phyloP scores from a whole-genome alignment of 2,329 filamentous ascomycete genomes.

The Fusarium foetens region DNA sequence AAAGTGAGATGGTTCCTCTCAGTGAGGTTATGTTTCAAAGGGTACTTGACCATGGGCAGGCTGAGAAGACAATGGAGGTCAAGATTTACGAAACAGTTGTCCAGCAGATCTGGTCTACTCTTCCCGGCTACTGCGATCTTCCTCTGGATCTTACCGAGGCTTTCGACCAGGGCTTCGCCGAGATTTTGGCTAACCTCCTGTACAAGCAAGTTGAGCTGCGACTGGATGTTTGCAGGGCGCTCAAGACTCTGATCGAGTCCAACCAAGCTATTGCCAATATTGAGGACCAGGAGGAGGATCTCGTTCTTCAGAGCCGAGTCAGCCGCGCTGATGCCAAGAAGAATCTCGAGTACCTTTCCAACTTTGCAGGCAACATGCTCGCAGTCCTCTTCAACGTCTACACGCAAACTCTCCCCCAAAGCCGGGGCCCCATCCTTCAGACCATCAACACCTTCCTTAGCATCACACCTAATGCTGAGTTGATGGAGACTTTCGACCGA shows the following conservation, averaged over 20 bases:
- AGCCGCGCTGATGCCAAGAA: slow-evolving; percentile 78
- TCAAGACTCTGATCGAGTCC: slow-evolving; percentile 90
- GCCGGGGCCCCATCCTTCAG: slow-evolving; percentile 87
- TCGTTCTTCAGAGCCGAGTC: slow-evolving; percentile 81
- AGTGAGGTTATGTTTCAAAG: slow-evolving; percentile 91
- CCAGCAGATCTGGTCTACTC: slow-evolving; percentile 91
- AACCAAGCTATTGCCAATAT: slow-evolving; percentile 83
- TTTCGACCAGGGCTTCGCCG: slow-evolving; percentile 90
- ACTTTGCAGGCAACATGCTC: slow-evolving; percentile 86
- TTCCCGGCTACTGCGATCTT: slow-evolving; percentile 94
- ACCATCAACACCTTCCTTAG: slow-evolving; percentile 96
- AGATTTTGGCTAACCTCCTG: slow-evolving; percentile 88
- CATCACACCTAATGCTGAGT: slow-evolving; percentile 80
- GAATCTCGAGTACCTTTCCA: slow-evolving; percentile 83
- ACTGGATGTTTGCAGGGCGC: slow-evolving; percentile 84
- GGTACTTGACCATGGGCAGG: slow-evolving; percentile 82
- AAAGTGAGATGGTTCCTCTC: slow-evolving; percentile 83
- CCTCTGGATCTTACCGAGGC: slow-evolving; percentile 80
- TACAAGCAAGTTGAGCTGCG: slow-evolving; percentile 92
- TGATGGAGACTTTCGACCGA: slow-evolving; percentile 87
- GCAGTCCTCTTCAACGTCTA: slow-evolving; percentile 99
- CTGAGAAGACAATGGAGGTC: slow-evolving; percentile 92
- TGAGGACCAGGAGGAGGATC: slow-evolving; percentile 73
- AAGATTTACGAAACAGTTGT: slow-evolving; percentile 98
- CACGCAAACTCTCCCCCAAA: slow-evolving; percentile 93